Evolutionary conservation across 768 basidiomycete species (phyloP), one percentile per base, ranked within the genome.

Genomic region (Chalciporus pseudorubinellus): DNA sequence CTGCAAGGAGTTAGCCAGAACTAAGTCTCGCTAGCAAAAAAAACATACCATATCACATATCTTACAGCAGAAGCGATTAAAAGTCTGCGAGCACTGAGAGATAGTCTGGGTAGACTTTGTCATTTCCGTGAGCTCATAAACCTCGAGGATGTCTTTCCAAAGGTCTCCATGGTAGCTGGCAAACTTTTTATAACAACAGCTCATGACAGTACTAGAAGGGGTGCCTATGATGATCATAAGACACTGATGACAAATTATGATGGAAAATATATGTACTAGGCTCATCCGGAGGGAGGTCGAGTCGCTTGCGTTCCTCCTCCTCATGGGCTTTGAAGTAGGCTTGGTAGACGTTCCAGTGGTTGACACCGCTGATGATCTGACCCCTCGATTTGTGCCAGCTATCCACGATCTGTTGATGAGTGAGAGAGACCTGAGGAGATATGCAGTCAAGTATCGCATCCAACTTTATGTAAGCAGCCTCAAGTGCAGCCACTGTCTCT

Each of bases 81-180:
- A 46, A 7, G 45, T 46, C 16, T 46, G 44, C 8, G 45, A 9
- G 16, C 34, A 7, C 24, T 46, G 45, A 14, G 21, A 36, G 3
- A 46, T 46, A 3, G 22, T 46, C 19, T 38, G 6, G 8, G 6
- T 10, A 4, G 45, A 22, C 34, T 39, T 46, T 11, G 45, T 46
- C 13, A 46, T n/a, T 34, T 46, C 45, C 7, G 45, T 38, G 36
- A 46, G 45, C 34, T 46, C 22, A 10, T 16, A 46, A 11, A 39
- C 45, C 14, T 46, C 22, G n/a, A 46, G 45, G 22, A 38, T 46
- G 10, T 46, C 45, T 22, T 38, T 46, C 45, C 34, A 46, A n/a
- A 14, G 2, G 22, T 38, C 34, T 6, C 13, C 34, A 3, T 46
- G 45, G 22, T 46, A 20, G 3, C 2, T 33, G 4, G 36, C 18